Conservation (phyloP, 495 filamentous ascomycete genomes). For the Margaritispora aquatica region DNA sequence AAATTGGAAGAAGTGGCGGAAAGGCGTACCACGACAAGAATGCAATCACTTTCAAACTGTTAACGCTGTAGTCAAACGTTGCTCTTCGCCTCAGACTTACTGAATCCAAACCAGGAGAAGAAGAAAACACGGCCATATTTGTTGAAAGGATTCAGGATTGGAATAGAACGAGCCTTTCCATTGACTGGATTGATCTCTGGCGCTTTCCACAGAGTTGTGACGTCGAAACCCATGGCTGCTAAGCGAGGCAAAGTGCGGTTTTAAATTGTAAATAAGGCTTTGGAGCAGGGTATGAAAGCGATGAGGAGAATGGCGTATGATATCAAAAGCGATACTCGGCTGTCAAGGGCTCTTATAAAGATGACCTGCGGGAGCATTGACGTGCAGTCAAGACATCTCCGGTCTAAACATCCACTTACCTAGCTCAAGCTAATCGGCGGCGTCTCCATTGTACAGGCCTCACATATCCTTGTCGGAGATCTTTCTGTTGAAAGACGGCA, state of each 20-base stretch:
- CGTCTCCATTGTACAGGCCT: constrained; percentile 9
- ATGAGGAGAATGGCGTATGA: too few species aligned
- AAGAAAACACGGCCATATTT: constrained; percentile 86
- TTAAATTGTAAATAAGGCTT: too few species aligned
- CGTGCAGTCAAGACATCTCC: constrained; percentile 19
- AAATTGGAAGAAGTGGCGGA: constrained; percentile 56
- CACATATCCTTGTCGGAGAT: too few species aligned
- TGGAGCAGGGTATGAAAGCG: too few species aligned
- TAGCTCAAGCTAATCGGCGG: constrained; percentile 17
- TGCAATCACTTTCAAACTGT: constrained; percentile 53
- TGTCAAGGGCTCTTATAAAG: constrained; percentile 10
- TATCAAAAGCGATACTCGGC: not conserved
- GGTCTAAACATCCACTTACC: constrained; percentile 2
- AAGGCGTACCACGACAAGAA: constrained; percentile 87
- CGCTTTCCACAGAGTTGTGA: constrained; percentile 47
- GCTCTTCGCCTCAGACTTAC: too few species aligned
- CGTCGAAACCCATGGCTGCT: constrained; percentile 35
- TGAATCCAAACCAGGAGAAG: constrained; percentile 93
- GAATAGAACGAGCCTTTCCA: constrained; percentile 74
- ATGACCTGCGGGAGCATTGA: constrained; percentile 10
- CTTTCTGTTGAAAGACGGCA: constrained; percentile 1
- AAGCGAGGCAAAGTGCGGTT: not conserved
- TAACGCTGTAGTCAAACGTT: too few species aligned
- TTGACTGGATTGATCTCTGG: constrained; percentile 70
- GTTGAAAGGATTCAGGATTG: constrained; percentile 72